Evolutionary conservation across 2,329 filamentous ascomycete species (phyloP), one percentile per base, ranked within the genome.

Genomic region (Alternaria ventricosa): DNA sequence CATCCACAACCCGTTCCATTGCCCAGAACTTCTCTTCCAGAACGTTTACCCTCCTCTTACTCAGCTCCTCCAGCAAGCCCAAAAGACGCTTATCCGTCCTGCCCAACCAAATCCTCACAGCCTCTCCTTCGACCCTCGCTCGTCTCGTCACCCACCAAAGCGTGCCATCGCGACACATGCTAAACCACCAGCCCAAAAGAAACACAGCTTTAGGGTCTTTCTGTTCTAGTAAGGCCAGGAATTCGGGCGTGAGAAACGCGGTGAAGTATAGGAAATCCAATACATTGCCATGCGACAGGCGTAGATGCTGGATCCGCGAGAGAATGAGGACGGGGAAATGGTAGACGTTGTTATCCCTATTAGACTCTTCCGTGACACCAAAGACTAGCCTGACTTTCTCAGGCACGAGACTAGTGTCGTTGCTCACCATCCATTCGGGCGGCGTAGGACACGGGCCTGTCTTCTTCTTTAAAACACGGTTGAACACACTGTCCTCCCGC

Each of bases 151-250:
- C 60, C 75, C 75, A 77, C 75, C 75, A 78, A 23, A 75, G 18
- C 10, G 69, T 65, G 2, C 67, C 70, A 20, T 64, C 46, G 4
- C 63, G 60, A 36, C 76, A 43, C 53, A 84, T 83, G 10, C 84
- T 83, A 72, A 85, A 87, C 87, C 87, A 90, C 75, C 85, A 87
- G 0, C 83, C 81, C n/a, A 89, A 73, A 36, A 90, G 68, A 11
- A 89, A 71, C 63, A 90, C 70, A 0, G 87, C 87, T 27, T 82
- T 78, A 1, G 84, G 76, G 47, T 90, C 87, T 63, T 86, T 88
- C 0, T 65, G 41, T 49, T 82, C 75, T 1, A 90, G 69, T n/a
- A 88, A 64, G 0, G 51, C 55, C 12, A 80, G 79, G 67, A 83
- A 88, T 0, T 78, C 76, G 0, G 79, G 72, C 18, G 82, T 79